Base-by-base conservation (phyloP, 2,329 filamentous ascomycete genomes). In the Ceratocystis variospora region DNA sequence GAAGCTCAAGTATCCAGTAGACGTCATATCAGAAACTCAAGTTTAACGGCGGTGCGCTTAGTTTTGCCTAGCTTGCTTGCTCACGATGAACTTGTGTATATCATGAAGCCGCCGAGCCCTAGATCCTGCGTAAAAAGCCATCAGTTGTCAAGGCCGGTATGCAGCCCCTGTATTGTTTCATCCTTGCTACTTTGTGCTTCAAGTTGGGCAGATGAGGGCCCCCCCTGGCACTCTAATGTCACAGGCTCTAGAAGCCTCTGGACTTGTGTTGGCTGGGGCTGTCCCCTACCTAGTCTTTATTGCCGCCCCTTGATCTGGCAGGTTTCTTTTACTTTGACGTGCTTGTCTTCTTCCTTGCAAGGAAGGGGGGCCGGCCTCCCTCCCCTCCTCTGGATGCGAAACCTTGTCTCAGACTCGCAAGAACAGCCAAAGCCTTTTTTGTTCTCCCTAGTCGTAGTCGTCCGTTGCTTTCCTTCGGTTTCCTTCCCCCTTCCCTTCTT, bases 401-500 rank as follows among this genome's bases (percentile, higher is more conserved):
- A 25, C 59, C 41, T 61, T 64, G 55, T 68, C 63, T 53, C 19
- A 25, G 48, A 19, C 48, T 41, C 37, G 37, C 37, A 8, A 41
- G 37, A 41, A 41, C 37, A 41, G 37, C 0, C 37, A 12, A 25
- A 53, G 22, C 22, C 48, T 53, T 63, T 62, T 68, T 31, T 62
- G 22, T 15, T 48, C 45, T 48, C 45, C 10, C 48, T n/a, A 5
- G 15, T 33, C 37, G 3, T 41, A 41, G 37, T 41, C 37, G 37
- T 41, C 37, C 10, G 12, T 2, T 41, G 37, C 37, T 41, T 37
- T 17, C 50, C 31, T 44, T 41, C 55, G 8, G n/a, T 25, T 65
- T 63, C 66, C 41, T 64, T 68, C 48, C 28, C 46, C 61, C 48
- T 59, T 67, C 46, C 68, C 10, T 37, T 53, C 63, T 57, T 37